A percentile compares a stretch with the other conserved stretches of the same genome.
These are phyloP conservation scores for Chaetomium tenue DNA, from an alignment of 495 filamentous ascomycete genomes.

Conservation along the genomic window DNA sequence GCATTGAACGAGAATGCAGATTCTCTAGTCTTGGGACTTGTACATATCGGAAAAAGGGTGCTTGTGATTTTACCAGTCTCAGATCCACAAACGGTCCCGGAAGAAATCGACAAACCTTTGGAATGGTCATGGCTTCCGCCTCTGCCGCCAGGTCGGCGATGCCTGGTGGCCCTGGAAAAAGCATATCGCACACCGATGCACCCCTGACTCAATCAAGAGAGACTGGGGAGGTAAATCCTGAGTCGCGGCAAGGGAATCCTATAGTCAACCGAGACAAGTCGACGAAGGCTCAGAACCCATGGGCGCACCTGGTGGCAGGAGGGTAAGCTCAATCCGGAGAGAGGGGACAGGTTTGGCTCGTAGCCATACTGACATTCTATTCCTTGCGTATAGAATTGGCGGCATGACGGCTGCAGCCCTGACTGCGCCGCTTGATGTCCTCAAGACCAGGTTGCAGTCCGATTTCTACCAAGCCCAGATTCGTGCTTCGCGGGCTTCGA, in stretches of 20 bases:
- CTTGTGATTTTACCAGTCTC: background rate
- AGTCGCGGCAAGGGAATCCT: slow-evolving; percentile 38
- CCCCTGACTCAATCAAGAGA: slow-evolving; percentile 60
- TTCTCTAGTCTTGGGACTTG: background rate
- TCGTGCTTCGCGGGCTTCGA: slow-evolving; percentile 45
- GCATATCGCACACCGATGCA: slow-evolving; percentile 21
- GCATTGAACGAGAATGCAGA: background rate
- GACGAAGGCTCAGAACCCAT: slow-evolving; percentile 67
- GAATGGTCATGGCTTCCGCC: slow-evolving; percentile 28
- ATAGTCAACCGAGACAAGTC: slow-evolving; percentile 33
- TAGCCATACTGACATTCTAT: slow-evolving; percentile 9
- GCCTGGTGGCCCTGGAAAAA: slow-evolving; percentile 26
- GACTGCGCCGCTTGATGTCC: slow-evolving; percentile 83
- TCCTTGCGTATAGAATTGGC: slow-evolving; percentile 57
- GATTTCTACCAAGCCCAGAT: slow-evolving; percentile 82
- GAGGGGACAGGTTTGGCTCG: background rate
- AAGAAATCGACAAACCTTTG: background rate
- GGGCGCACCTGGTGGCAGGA: slow-evolving; percentile 86
- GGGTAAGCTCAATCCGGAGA: slow-evolving; percentile 54
- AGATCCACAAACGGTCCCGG: background rate
- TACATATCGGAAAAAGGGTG: background rate
- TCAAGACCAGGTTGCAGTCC: slow-evolving; percentile 86
- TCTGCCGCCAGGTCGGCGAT: slow-evolving; percentile 24
- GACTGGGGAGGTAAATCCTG: slow-evolving; percentile 56
- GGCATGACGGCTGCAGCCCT: slow-evolving; percentile 85